Conservation (phyloP, 768 basidiomycete genomes). For the Termitomyces sp. region DNA sequence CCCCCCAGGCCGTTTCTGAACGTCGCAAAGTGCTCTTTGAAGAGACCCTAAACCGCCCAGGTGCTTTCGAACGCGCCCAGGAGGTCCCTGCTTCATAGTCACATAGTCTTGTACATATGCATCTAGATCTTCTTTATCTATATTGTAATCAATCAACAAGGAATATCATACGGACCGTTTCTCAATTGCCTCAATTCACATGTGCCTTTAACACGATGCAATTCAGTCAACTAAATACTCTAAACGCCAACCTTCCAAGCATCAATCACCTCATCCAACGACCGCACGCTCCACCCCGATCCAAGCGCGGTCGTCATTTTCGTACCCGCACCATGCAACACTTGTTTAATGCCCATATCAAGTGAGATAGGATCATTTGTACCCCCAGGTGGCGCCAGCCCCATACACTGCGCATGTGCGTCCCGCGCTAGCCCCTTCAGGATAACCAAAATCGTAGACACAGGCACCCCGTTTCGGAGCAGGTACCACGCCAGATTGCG, state of each 20-base stretch:
- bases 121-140: neutral
- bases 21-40: conserved; percentile 38
- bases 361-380: conserved; percentile 32
- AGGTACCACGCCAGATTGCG: conserved; percentile 67
- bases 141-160: conserved; percentile 8
- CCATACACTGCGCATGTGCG: conserved; percentile 54
- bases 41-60: conserved; percentile 31
- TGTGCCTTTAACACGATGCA: no score
- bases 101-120: neutral
- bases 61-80: conserved; percentile 27
- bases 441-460: conserved; percentile 58
- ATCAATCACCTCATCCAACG: conserved; percentile 60
- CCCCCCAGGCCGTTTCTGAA: conserved; percentile 39
- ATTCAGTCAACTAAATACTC: no score
- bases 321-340: conserved; percentile 79
- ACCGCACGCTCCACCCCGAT: conserved; percentile 68
- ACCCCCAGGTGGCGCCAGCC: conserved; percentile 46
- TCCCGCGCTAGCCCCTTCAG: conserved; percentile 58
- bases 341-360: conserved; percentile 68
- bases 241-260: conserved; percentile 37
- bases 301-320: conserved; percentile 71
- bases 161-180: neutral
- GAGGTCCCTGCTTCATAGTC: neutral
- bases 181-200: no score
- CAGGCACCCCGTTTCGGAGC: conserved; percentile 62